Percentiles rank a stretch among this genome's conserved stretches.
Conservation (phyloP, 2,329 filamentous ascomycete genomes). For the Byssothecium circinans region DNA sequence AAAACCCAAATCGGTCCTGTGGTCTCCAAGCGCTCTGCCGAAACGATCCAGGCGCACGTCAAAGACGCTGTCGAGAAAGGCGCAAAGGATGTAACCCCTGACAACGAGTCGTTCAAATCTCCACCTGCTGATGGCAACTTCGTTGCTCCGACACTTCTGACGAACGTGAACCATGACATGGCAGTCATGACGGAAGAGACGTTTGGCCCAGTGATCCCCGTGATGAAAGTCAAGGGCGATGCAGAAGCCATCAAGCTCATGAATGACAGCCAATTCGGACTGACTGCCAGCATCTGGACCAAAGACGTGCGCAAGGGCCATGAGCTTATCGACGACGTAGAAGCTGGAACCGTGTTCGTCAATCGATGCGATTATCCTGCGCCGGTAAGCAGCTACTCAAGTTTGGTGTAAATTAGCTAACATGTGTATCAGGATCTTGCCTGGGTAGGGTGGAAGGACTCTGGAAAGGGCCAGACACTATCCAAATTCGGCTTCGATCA, state of each 20-base stretch:
- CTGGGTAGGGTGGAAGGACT: slow-evolving; percentile 99
- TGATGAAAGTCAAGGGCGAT: slow-evolving; percentile 83
- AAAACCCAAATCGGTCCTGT: slow-evolving; percentile 85
- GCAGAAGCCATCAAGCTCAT: slow-evolving; percentile 80
- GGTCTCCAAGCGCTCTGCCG: slow-evolving; percentile 76
- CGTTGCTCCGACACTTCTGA: slow-evolving; percentile 81
- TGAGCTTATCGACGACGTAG: slow-evolving; percentile 75
- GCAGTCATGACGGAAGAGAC: slow-evolving; percentile 90
- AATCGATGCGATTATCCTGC: slow-evolving; percentile 92
- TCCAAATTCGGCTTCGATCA: slow-evolving; percentile 92
- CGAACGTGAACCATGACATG: slow-evolving; percentile 80
- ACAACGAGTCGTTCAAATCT: slow-evolving; percentile 73
- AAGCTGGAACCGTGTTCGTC: slow-evolving; percentile 94
- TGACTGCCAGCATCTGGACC: slow-evolving; percentile 97
- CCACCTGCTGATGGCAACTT: slow-evolving; percentile 82
- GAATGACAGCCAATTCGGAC: slow-evolving; percentile 92
- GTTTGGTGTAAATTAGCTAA: slow-evolving; percentile 10
- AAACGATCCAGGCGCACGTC: slow-evolving; percentile 76
- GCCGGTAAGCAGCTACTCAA: slow-evolving; percentile 63
- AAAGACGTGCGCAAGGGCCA: slow-evolving; percentile 78
- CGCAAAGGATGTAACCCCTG: slow-evolving; percentile 80
- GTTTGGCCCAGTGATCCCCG: slow-evolving; percentile 88
- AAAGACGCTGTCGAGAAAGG: slow-evolving; percentile 81
- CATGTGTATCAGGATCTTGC: slow-evolving; percentile 71
- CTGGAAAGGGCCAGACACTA: slow-evolving; percentile 86